A percentile compares a stretch with the other conserved stretches of the same genome.
phyloP scores from a whole-genome alignment of 352 stramenopile species.

The Discostella stelligera region DNA sequence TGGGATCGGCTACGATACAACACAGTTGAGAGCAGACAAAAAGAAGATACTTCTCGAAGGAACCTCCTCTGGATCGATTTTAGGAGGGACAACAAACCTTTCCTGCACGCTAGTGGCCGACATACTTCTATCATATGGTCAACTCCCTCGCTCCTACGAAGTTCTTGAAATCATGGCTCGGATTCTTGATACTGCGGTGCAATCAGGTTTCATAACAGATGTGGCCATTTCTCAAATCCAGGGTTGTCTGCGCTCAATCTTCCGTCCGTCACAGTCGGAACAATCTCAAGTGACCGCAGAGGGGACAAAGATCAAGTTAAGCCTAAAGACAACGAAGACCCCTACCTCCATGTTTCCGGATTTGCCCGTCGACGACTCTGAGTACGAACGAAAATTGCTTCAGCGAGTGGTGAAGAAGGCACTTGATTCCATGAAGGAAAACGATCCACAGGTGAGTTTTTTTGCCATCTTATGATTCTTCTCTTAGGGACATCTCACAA shows the following conservation, averaged over 20 bases:
- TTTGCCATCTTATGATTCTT: background rate
- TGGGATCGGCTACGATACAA: slow-evolving; percentile 17
- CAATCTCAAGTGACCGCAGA: slow-evolving; percentile 1
- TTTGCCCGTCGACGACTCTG: slow-evolving; percentile 41
- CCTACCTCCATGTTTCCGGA: slow-evolving; percentile 33
- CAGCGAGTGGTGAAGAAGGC: slow-evolving; percentile 67
- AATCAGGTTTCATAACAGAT: slow-evolving; percentile 64
- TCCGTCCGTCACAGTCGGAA: slow-evolving; percentile 34
- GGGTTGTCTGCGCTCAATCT: slow-evolving; percentile 62
- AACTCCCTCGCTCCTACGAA: slow-evolving; percentile 70
- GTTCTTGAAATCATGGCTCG: slow-evolving; percentile 62
- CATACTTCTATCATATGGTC: slow-evolving; percentile 67
- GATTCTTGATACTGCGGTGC: slow-evolving; percentile 67
- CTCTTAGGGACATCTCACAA: slow-evolving; percentile 3
- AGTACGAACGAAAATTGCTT: slow-evolving; percentile 52
- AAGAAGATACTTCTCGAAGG: slow-evolving; percentile 13
- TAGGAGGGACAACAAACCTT: slow-evolving; percentile 58
- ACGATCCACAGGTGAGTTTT: slow-evolving; percentile 57
- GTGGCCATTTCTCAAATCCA: slow-evolving; percentile 66
- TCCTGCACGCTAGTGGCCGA: slow-evolving; percentile 73
- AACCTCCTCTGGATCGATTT: slow-evolving; percentile 22
- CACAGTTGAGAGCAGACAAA: slow-evolving; percentile 16
- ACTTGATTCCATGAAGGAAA: slow-evolving; percentile 66
- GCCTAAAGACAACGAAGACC: slow-evolving; percentile 27
- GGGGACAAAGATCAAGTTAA: slow-evolving; percentile 43